Conservation (phyloP, 495 filamentous ascomycete species). For the Hamigera avellanea region DNA sequence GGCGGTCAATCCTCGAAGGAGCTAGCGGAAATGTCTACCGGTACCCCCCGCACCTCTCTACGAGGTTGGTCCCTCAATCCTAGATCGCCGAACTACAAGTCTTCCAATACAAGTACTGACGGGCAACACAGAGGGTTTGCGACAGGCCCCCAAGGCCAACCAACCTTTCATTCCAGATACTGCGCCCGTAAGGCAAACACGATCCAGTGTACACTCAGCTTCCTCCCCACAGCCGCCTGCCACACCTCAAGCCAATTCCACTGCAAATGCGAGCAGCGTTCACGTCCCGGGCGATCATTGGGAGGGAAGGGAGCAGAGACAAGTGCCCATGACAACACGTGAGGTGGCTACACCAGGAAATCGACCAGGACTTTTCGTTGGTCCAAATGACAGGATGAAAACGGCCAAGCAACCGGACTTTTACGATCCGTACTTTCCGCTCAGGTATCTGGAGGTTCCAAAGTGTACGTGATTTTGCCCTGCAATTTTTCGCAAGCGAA, state of each 20-base stretch:
- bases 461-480: slow-evolving; percentile 19
- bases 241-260: slow-evolving; percentile 15
- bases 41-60: slow-evolving; percentile 17
- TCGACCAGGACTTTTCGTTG: slow-evolving; percentile 23
- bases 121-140: slow-evolving; percentile 28
- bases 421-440: slow-evolving; percentile 32
- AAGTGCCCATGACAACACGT: slow-evolving; percentile 29
- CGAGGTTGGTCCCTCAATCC: slow-evolving; percentile 7
- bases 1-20: too few species aligned
- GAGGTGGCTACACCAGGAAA: slow-evolving; percentile 36
- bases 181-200: slow-evolving; percentile 21
- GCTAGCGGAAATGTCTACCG: slow-evolving; percentile 16
- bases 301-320: slow-evolving; percentile 26
- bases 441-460: slow-evolving; percentile 29
- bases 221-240: slow-evolving; percentile 23
- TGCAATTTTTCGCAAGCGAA: neutral
- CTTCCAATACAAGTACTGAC: slow-evolving; percentile 7
- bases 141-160: slow-evolving; percentile 34
- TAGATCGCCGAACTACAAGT: neutral
- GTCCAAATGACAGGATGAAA: slow-evolving; percentile 18
- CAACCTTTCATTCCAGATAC: slow-evolving; percentile 38
- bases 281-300: slow-evolving; percentile 22
- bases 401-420: slow-evolving; percentile 25
- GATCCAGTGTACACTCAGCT: slow-evolving; percentile 23
- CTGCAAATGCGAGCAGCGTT: slow-evolving; percentile 18